phyloP scores from a whole-genome alignment of 495 filamentous ascomycete species.

The Pyrenula aspistea region DNA sequence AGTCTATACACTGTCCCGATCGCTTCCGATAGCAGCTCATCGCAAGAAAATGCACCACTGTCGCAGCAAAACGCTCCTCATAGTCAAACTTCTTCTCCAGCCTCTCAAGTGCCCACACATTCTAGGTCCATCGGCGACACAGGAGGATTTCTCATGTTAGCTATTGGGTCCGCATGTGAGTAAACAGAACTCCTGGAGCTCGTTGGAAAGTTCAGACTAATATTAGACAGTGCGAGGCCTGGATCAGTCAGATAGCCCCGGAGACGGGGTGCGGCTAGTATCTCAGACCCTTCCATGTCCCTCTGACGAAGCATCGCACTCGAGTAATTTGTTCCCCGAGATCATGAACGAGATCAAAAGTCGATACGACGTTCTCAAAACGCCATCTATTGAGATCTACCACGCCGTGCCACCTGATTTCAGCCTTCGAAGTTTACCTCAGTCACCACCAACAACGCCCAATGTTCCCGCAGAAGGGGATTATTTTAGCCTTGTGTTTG shows the following conservation, averaged over 20 bases:
- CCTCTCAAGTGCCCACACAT: background rate
- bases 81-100: background rate
- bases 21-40: conserved; percentile 14
- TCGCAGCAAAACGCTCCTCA: background rate
- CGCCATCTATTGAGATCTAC: conserved; percentile 48
- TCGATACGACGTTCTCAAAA: conserved; percentile 29
- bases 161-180: background rate
- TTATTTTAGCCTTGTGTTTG: conserved; percentile 48
- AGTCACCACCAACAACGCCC: conserved; percentile 48
- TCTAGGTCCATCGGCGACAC: background rate
- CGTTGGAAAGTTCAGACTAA: background rate
- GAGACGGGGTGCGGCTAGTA: conserved; percentile 33
- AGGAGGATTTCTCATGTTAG: background rate
- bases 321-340: conserved; percentile 24
- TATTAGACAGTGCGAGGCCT: background rate
- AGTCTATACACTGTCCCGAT: conserved; percentile 21
- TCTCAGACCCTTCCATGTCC: conserved; percentile 54
- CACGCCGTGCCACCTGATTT: conserved; percentile 53
- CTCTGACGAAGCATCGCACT: conserved; percentile 13
- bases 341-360: conserved; percentile 44
- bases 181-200: background rate
- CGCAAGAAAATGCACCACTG: background rate
- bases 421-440: conserved; percentile 48
- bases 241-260: background rate
- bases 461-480: conserved; percentile 33